Percentiles rank a stretch among this genome's conserved stretches.
Evolutionary conservation across 768 basidiomycete genomes (phyloP).

Genomic region (Pleurotus citrinopileatus): DNA sequence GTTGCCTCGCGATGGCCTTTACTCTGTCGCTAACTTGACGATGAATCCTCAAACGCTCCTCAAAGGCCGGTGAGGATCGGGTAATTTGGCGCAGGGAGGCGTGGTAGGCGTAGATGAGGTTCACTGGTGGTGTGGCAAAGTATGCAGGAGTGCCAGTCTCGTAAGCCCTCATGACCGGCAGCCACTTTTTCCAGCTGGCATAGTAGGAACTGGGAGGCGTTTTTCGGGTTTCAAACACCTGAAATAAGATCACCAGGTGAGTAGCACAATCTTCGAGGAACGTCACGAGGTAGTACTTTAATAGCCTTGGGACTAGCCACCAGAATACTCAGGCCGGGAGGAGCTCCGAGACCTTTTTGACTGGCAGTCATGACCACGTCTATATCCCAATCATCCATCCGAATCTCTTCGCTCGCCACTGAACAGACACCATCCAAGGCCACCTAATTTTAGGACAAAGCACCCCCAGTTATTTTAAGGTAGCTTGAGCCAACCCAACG

Average conservation of each 20-base stretch:
- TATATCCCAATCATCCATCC: conserved; percentile 84
- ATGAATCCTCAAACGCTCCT: conserved; percentile 72
- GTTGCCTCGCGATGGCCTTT: conserved; percentile 54
- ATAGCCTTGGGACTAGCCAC: conserved; percentile 73
- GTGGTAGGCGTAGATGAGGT: conserved; percentile 82
- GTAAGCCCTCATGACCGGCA: conserved; percentile 86
- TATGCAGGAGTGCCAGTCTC: conserved; percentile 72
- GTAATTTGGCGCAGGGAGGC: conserved; percentile 72
- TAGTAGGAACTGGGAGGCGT: conserved; percentile 70
- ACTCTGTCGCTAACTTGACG: conserved; percentile 58
- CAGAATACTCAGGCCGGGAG: conserved; percentile 82
- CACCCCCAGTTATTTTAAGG: conserved; percentile 1
- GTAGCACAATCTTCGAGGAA: background rate
- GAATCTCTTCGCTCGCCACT: conserved; percentile 88
- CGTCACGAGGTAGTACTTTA: conserved; percentile 30
- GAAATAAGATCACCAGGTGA: background rate
- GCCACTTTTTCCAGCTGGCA: conserved; percentile 86
- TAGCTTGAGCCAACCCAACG: conserved; percentile 6
- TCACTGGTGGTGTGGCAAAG: conserved; percentile 88
- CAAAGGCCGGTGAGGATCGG: conserved; percentile 51
- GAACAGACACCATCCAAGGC: conserved; percentile 88
- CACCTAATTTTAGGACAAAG: conserved; percentile 38
- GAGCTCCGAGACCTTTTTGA: conserved; percentile 85
- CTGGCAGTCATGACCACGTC: conserved; percentile 79
- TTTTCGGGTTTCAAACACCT: conserved; percentile 57